These are phyloP conservation scores for Suillus fuscotomentosus DNA, from an alignment of 768 basidiomycete genomes.

Conservation along the genomic window DNA sequence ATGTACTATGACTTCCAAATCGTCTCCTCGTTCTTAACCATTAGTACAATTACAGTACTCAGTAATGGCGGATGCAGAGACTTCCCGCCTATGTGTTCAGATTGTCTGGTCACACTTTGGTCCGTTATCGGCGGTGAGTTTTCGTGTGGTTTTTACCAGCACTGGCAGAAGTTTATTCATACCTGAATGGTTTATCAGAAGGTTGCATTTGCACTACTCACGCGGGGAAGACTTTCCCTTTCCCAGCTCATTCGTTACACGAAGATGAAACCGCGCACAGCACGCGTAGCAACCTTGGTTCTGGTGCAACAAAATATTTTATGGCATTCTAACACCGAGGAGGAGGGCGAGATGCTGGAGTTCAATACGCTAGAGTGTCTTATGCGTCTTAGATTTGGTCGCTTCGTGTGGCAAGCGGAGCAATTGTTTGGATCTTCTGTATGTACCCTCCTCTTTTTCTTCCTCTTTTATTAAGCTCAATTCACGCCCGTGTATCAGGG, in stretches of 20 bases:
- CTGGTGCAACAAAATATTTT: constrained; percentile 91
- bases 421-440: constrained; percentile 71
- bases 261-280: constrained; percentile 60
- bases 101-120: constrained; percentile 69
- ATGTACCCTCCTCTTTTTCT: constrained; percentile 25
- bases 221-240: constrained; percentile 78
- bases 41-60: background rate
- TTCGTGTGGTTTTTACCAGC: background rate
- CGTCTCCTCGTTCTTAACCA: background rate
- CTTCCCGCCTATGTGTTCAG: constrained; percentile 57
- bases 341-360: constrained; percentile 77
- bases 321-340: constrained; percentile 75
- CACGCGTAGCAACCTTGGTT: constrained; percentile 69
- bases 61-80: constrained; percentile 64
- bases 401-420: constrained; percentile 73
- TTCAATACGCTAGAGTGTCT: constrained; percentile 84
- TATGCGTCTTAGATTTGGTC: constrained; percentile 77
- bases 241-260: constrained; percentile 68
- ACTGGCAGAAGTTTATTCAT: constrained; percentile 5
- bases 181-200: constrained; percentile 42
- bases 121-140: constrained; percentile 58
- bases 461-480: background rate
- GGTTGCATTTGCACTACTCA: constrained; percentile 72
- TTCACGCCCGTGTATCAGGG: constrained; percentile 45
- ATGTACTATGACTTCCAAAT: background rate